A percentile compares a stretch with the other conserved stretches of the same genome.
These are phyloP conservation scores for Penicillium janthinellum DNA, from an alignment of 2,329 filamentous ascomycete species.

Conservation along the genomic window DNA sequence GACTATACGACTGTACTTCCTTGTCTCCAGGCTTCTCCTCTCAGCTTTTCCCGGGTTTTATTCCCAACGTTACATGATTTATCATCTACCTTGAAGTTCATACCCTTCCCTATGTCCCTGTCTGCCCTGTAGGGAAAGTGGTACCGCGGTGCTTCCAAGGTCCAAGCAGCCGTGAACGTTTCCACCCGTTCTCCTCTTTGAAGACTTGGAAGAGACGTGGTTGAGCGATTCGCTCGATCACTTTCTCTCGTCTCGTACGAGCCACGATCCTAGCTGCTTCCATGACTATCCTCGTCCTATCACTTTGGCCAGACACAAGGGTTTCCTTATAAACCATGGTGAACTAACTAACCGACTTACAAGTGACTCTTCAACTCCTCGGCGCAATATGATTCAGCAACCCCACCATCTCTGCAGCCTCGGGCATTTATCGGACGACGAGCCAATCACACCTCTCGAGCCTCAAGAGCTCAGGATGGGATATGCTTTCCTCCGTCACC, in stretches of 20 bases:
- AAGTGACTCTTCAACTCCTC: not conserved
- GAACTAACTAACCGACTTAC: not conserved
- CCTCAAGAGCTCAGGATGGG: not conserved
- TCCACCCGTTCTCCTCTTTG: not conserved
- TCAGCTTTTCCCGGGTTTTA: slow-evolving; percentile 2
- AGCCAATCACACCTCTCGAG: slow-evolving; percentile 26
- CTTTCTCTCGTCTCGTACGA: not conserved
- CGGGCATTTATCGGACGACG: slow-evolving; percentile 34
- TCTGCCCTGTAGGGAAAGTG: not conserved
- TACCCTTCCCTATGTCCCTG: not conserved
- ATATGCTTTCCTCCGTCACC: not conserved
- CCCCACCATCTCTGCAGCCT: slow-evolving; percentile 1
- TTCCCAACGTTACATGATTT: not conserved
- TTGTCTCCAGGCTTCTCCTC: not conserved
- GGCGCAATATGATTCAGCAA: slow-evolving; percentile 5
- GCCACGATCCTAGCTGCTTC: not conserved
- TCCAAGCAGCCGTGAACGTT: not conserved
- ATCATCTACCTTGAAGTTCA: not conserved
- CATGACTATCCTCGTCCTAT: not conserved
- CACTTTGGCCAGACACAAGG: not conserved
- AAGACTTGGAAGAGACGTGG: not conserved
- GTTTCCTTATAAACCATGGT: not conserved
- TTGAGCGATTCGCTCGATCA: not conserved
- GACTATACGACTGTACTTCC: not conserved
- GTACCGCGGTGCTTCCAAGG: not conserved